These are phyloP conservation scores for Lavandula angustifolia DNA, from an alignment of 257 asterid species.

Conservation along the genomic window DNA sequence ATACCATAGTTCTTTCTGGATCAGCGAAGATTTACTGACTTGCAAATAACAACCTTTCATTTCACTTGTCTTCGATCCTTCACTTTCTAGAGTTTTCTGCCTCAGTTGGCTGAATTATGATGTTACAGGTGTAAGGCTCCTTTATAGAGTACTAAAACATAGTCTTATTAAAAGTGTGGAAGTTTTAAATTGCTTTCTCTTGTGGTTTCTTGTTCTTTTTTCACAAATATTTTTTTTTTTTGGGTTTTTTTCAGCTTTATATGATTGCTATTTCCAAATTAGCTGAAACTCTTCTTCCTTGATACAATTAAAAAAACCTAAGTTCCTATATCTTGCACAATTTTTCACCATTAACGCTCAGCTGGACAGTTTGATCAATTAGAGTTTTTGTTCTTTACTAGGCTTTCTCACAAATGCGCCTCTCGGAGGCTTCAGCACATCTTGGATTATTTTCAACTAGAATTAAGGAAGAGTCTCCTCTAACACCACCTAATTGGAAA, in stretches of 20 bases:
- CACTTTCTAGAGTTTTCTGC: conserved; percentile 19
- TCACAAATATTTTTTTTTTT: background rate
- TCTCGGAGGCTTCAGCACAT: conserved; percentile 92
- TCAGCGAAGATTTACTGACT: conserved; percentile 6
- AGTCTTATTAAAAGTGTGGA: conserved; percentile 1
- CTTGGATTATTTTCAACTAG: conserved; percentile 85
- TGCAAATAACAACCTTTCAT: background rate
- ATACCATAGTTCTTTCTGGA: background rate
- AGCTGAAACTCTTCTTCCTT: conserved; percentile 8
- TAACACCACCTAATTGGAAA: conserved; percentile 45
- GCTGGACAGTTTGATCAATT: conserved; percentile 24
- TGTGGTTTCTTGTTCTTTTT: conserved; percentile 1
- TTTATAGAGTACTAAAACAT: conserved; percentile 18
- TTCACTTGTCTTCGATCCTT: conserved; percentile 6
- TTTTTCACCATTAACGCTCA: conserved; percentile 13
- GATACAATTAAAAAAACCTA: background rate
- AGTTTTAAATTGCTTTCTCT: conserved; percentile 16
- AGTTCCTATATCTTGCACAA: conserved; percentile 10
- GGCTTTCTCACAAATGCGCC: conserved; percentile 99
- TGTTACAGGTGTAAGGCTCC: conserved; percentile 11
- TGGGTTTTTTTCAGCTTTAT: background rate
- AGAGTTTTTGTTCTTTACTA: conserved; percentile 35
- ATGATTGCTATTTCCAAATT: conserved; percentile 10
- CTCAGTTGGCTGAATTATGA: conserved; percentile 23
- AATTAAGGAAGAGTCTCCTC: conserved; percentile 80